Base-by-base conservation (phyloP, 2,329 filamentous ascomycete genomes). In the Talaromyces sp. region DNA sequence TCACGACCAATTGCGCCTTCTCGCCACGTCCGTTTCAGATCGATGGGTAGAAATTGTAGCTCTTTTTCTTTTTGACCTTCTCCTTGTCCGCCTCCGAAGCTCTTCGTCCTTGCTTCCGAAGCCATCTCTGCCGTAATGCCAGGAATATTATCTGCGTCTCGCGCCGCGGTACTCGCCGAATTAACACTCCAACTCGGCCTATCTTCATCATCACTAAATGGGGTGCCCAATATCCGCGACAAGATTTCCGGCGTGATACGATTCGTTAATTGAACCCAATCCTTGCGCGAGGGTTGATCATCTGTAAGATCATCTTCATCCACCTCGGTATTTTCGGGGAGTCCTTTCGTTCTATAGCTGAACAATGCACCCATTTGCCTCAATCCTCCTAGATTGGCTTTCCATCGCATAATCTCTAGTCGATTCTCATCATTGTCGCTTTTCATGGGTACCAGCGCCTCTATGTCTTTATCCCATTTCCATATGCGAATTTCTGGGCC, bases 1-100 rank as follows among this genome's bases (percentile, higher is more conserved):
- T 85, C 83, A 6, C 83, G 74, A 0, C 84, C 84, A 8, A 84
- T 81, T 9, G 84, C 84, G 1, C 81, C 83, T 53, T 78, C 75
- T 25, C 81, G 76, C 84, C 84, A 87, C 2, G 84, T 87, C 64
- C 77, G 77, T 68, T 82, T 84, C 41, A 87, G 70, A 60, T 87
- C 79, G 56, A 87, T 75, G 0, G 82, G 81, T 3, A 87, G 68
- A 60, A 87, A 81, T 0, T 70, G 70, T 15, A 87, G 74, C 39
- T 80, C 77, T 28, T 71, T 73, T 62, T 79, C 78, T 36, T 71
- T 63, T 46, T 74, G 72, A 9, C 65, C 64, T 3, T 66, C 63
- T 3, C 65, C 68, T 1, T n/a, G n/a, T n/a, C 64, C 58, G 53
- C 69, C 65, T 13, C 61, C 63, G 17, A 58, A 58, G 8, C 22